phyloP scores from a whole-genome alignment of 2,329 filamentous ascomycete species.

The Hansfordia pulvinata region DNA sequence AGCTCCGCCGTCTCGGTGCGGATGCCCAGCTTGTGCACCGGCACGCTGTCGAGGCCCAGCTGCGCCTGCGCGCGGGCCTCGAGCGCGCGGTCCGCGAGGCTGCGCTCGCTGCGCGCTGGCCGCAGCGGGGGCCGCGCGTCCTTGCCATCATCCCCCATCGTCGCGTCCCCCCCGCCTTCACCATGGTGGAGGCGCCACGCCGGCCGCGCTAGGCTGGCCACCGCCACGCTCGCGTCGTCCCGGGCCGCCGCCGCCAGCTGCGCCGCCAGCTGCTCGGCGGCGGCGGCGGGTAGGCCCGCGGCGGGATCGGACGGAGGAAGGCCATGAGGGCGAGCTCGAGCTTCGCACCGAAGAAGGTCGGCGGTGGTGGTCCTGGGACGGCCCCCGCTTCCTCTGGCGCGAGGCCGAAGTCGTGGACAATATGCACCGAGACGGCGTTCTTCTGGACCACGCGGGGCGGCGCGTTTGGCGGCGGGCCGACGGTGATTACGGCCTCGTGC shows the following conservation, averaged over 20 bases:
- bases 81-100: slow-evolving; percentile 28
- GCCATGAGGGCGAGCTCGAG: slow-evolving; percentile 47
- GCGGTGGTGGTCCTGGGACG: too few species aligned
- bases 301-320: slow-evolving; percentile 30
- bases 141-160: too few species aligned
- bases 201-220: slow-evolving; percentile 30
- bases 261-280: too few species aligned
- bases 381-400: too few species aligned
- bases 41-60: slow-evolving; percentile 41
- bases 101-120: slow-evolving; percentile 25
- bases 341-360: slow-evolving; percentile 23
- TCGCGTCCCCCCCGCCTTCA: background rate
- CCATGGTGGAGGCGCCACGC: slow-evolving; percentile 26
- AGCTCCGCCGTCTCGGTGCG: slow-evolving; percentile 31
- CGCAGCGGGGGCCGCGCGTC: slow-evolving; percentile 23
- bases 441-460: slow-evolving; percentile 30
- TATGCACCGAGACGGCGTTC: slow-evolving; percentile 36
- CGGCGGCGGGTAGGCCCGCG: slow-evolving; percentile 4
- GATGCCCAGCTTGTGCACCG: slow-evolving; percentile 44
- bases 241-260: slow-evolving; percentile 17
- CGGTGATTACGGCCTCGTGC: slow-evolving; percentile 44
- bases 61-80: slow-evolving; percentile 35
- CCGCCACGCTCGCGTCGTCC: slow-evolving; percentile 25
- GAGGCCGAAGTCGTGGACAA: slow-evolving; percentile 36
- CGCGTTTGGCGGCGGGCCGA: slow-evolving; percentile 34